Evolutionary conservation across 2,329 filamentous ascomycete species (phyloP).

Genomic region (Cadophora gregata): DNA sequence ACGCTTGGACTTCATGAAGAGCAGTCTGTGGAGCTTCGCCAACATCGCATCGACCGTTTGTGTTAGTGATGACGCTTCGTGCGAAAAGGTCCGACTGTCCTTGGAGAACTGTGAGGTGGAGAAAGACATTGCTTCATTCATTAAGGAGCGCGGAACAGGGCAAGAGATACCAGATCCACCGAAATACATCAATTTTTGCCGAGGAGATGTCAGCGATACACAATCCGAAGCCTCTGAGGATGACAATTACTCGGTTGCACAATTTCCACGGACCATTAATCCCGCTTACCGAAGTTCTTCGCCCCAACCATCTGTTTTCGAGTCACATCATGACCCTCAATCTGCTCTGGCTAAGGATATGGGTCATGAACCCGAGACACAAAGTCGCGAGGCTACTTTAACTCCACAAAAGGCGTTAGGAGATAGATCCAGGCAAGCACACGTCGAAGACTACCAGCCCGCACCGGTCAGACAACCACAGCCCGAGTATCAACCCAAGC

Average conservation of each 20-base stretch:
- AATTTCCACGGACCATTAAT: conserved; percentile 95
- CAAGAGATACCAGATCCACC: conserved; percentile 97
- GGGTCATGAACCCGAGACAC: conserved; percentile 57
- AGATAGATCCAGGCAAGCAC: conserved; percentile 37
- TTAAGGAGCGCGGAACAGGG: conserved; percentile 85
- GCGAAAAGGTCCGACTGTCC: conserved; percentile 92
- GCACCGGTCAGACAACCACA: conserved; percentile 26
- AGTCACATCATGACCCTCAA: conserved; percentile 89
- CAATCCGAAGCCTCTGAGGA: conserved; percentile 86
- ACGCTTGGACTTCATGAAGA: conserved; percentile 95
- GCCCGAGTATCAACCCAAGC: conserved; percentile 28
- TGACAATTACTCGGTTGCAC: conserved; percentile 89
- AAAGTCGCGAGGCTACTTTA: conserved; percentile 53
- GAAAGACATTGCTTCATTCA: conserved; percentile 90
- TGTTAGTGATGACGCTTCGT: conserved; percentile 95
- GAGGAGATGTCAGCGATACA: conserved; percentile 82
- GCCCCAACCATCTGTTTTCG: conserved; percentile 89
- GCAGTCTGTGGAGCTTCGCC: conserved; percentile 96
- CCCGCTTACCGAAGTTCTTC: conserved; percentile 95
- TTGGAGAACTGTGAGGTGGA: conserved; percentile 96
- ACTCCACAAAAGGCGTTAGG: conserved; percentile 56
- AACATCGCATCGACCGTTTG: conserved; percentile 98
- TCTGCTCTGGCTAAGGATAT: conserved; percentile 74
- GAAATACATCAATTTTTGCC: conserved; percentile 98
- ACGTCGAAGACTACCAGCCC: conserved; percentile 34